Evolutionary conservation across 129 eudicot species (phyloP), one percentile per base, ranked within the genome.

Genomic region (Flaveria sonorensis): DNA sequence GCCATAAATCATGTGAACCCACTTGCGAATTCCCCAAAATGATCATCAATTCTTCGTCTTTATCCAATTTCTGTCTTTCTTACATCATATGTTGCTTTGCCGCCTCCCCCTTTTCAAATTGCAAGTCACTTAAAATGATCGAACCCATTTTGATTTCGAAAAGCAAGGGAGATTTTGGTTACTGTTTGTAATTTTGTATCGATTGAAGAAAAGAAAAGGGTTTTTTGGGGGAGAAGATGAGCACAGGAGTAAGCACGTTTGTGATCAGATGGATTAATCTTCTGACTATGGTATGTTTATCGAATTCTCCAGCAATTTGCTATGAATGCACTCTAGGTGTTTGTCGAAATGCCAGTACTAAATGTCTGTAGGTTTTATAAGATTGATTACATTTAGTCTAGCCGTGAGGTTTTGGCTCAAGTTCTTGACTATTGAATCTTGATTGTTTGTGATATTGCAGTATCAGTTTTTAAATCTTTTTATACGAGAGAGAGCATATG

Each of bases 191-290:
- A 30, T 30, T 30, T 30, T 30, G 36, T 26, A n/a, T 65, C 18
- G 68, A 51, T 73, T 73, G 51, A 80, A 80, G 60, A 40, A 55
- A 40, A 47, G 13, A 21, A 53, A 72, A 52, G 8, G 59, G 47
- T 8, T 23, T 15, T 71, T 65, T 10, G 2, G 19, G 61, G 62
- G 30, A 66, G 61, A 67, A 70, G 47, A 91, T 91, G 97, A 85
- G 86, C 75, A 50, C 86, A 50, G 93, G 93, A 70, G 88, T 92
- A 59, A 88, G 97, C 85, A 88, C 89, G 32, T 91, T 88, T 77
- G 85, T 88, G 51, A 91, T 91, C 88, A 85, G 90, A 86, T 91
- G 94, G 97, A 81, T 91, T 86, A 91, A 91, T 75, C 83, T 91
- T 77, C 87, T 91, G 16, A 88, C 93, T 12, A 70, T 91, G 88